Conservation (phyloP, 352 stramenopile genomes). For the Chrysophaeum taylorii region DNA sequence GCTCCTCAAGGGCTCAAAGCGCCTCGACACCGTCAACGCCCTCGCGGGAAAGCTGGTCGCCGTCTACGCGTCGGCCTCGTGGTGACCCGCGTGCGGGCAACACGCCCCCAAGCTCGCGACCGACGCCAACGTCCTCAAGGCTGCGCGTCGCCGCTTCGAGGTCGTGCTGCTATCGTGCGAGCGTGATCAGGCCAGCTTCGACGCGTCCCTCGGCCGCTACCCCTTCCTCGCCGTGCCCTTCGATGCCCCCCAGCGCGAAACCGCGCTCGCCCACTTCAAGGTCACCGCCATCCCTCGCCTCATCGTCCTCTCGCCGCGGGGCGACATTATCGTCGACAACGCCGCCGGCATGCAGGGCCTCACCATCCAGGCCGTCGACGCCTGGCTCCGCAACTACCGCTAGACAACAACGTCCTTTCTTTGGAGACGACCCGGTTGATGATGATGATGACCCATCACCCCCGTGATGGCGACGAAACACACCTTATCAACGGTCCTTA, state of each 20-base stretch:
- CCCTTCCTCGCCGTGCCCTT: neutral
- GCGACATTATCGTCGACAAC: conserved; percentile 12
- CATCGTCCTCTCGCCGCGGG: conserved; percentile 17
- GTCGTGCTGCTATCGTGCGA: neutral
- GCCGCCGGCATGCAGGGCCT: conserved; percentile 10
- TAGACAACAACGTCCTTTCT: neutral
- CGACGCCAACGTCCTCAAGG: no score
- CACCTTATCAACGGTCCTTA: no score
- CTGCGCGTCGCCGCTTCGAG: neutral
- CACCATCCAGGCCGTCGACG: neutral
- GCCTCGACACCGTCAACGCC: no score
- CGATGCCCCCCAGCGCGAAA: conserved; percentile 1
- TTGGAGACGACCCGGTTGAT: conserved; percentile 13
- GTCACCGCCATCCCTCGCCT: conserved; percentile 19
- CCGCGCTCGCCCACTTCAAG: conserved; percentile 7
- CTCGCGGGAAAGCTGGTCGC: no score
- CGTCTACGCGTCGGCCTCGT: no score
- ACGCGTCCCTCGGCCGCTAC: neutral
- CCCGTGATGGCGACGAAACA: no score
- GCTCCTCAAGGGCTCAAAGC: no score
- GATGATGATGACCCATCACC: no score
- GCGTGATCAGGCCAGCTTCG: neutral
- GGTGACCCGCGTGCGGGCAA: no score
- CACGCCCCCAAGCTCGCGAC: no score
- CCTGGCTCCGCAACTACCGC: conserved; percentile 6